Conservation (phyloP, 2,329 filamentous ascomycete species). For the Cladosporium cucumerinum region DNA sequence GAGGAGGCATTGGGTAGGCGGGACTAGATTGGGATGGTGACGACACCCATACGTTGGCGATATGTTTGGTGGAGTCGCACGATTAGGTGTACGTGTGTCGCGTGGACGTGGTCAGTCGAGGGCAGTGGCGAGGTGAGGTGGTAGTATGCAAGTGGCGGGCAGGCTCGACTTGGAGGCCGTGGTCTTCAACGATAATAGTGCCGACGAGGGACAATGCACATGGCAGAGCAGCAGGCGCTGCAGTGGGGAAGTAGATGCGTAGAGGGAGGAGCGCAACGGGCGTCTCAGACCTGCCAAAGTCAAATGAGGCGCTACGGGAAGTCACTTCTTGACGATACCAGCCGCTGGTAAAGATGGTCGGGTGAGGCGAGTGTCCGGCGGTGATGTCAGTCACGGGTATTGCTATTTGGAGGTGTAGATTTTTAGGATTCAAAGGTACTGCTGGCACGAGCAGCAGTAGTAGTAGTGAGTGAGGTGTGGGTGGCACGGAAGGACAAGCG, state of each 20-base stretch:
- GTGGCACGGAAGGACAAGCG: neutral
- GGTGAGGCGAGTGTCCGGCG: neutral
- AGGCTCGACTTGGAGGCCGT: neutral
- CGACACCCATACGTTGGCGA: constrained; percentile 4
- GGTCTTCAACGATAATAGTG: neutral
- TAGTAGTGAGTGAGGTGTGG: neutral
- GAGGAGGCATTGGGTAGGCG: constrained; percentile 11
- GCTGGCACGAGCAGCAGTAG: neutral
- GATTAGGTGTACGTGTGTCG: neutral
- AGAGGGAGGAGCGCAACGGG: constrained; percentile 3
- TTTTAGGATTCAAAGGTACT: neutral
- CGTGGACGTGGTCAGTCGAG: neutral
- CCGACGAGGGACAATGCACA: neutral
- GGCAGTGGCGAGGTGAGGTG: neutral
- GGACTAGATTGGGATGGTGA: neutral
- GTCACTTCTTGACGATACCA: constrained; percentile 6
- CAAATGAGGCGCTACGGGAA: neutral
- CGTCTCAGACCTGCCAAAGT: constrained; percentile 1
- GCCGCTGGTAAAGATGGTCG: neutral
- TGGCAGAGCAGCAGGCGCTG: neutral
- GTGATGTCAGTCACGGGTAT: neutral
- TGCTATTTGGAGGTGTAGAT: neutral
- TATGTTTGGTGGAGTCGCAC: neutral
- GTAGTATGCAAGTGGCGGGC: neutral
- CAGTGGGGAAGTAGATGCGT: constrained; percentile 9